A percentile compares a stretch with the other conserved stretches of the same genome.
These are phyloP conservation scores for Solanum hybrid DNA, from an alignment of 305 asterid genomes.

Conservation along the genomic window DNA sequence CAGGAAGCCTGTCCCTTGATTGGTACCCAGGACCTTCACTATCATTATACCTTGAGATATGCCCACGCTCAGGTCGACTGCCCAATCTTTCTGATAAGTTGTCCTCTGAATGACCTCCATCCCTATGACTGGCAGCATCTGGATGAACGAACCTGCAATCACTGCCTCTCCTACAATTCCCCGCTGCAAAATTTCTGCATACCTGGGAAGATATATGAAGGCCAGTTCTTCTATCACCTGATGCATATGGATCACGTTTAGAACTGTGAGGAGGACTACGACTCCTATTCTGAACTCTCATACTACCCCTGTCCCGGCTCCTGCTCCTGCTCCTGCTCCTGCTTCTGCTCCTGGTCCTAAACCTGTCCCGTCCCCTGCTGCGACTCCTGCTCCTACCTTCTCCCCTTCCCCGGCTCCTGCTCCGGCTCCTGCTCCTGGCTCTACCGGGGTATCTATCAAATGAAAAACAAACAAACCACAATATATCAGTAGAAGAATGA, in stretches of 20 bases:
- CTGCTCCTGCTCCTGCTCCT: constrained; percentile 41
- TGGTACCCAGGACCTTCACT: constrained; percentile 37
- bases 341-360: constrained; percentile 36
- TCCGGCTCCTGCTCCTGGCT: constrained; percentile 27
- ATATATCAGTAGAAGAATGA: background rate
- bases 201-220: constrained; percentile 38
- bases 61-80: constrained; percentile 34
- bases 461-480: background rate
- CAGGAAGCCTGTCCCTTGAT: constrained; percentile 35
- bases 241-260: constrained; percentile 42
- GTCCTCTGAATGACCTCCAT: constrained; percentile 27
- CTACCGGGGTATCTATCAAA: constrained; percentile 24
- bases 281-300: constrained; percentile 30
- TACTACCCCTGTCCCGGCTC: constrained; percentile 28
- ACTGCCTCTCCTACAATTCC: constrained; percentile 65
- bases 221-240: constrained; percentile 45
- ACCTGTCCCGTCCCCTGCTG: constrained; percentile 36
- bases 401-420: constrained; percentile 27
- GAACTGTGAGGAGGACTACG: constrained; percentile 36
- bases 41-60: constrained; percentile 27
- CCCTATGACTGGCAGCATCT: constrained; percentile 23
- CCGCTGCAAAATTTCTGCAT: constrained; percentile 54
- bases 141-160: constrained; percentile 66
- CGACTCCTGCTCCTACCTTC: constrained; percentile 27
- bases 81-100: constrained; percentile 38